Evolutionary conservation across 108 stramenopile genomes (phyloP).

Genomic region (Phaeodactylum tricornutum): DNA sequence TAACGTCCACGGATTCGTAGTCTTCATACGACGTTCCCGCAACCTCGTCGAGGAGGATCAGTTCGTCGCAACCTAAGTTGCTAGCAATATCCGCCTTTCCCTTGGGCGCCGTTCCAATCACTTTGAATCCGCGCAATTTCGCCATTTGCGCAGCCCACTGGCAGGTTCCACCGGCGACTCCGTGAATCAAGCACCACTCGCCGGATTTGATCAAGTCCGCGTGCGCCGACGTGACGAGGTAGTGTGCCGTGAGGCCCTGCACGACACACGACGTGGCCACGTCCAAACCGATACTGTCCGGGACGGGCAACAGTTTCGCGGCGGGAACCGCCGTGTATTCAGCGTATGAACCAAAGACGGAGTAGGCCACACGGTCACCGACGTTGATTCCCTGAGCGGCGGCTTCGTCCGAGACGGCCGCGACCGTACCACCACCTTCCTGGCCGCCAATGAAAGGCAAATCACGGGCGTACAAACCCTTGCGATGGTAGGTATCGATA

Average conservation of each 20-base stretch:
- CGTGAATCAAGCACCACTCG: constrained; percentile 73
- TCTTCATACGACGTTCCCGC: constrained; percentile 53
- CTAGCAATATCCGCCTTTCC: constrained; percentile 44
- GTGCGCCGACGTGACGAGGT: constrained; percentile 58
- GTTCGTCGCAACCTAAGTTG: constrained; percentile 50
- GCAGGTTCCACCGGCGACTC: constrained; percentile 76
- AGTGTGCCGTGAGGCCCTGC: constrained; percentile 81
- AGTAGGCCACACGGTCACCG: constrained; percentile 67
- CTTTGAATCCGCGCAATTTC: constrained; percentile 67
- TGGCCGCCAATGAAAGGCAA: constrained; percentile 70
- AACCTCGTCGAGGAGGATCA: constrained; percentile 77
- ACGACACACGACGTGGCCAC: constrained; percentile 62
- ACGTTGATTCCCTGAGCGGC: constrained; percentile 35
- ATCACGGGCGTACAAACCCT: constrained; percentile 61
- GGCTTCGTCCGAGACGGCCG: constrained; percentile 41
- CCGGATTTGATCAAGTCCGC: constrained; percentile 55
- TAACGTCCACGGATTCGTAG: constrained; percentile 69
- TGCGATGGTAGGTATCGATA: constrained; percentile 78
- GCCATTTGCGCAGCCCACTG: constrained; percentile 85
- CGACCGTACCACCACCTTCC: constrained; percentile 74
- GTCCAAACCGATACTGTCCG: constrained; percentile 35
- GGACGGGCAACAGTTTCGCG: constrained; percentile 44
- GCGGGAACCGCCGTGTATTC: constrained; percentile 68
- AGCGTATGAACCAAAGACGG: constrained; percentile 55
- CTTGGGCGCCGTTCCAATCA: constrained; percentile 68